Evolutionary conservation across 257 asterid genomes (phyloP).

Genomic region (Solanum acaule): DNA sequence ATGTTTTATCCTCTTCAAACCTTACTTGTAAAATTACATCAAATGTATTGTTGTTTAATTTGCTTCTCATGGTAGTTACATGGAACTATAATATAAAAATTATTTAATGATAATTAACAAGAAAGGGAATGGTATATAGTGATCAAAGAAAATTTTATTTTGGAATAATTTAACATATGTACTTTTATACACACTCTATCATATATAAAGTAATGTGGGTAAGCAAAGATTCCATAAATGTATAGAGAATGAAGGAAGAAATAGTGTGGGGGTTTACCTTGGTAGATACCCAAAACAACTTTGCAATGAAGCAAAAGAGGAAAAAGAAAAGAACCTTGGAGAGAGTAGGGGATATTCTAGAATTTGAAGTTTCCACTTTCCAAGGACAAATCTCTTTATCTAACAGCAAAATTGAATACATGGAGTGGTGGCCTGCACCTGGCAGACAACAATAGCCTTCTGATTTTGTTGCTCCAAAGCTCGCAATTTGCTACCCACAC

Average conservation of each 20-base stretch:
- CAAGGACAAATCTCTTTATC: background rate
- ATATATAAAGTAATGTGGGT: background rate
- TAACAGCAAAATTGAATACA: background rate
- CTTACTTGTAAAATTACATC: too few species aligned
- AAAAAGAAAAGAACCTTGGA: background rate
- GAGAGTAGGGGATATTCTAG: too few species aligned
- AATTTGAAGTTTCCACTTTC: background rate
- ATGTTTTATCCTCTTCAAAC: background rate
- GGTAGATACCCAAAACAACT: background rate
- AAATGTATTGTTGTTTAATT: too few species aligned
- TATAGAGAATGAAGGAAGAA: background rate
- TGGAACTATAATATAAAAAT: background rate
- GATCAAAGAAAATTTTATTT: background rate
- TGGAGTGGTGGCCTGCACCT: background rate
- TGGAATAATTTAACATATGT: background rate
- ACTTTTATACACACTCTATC: background rate
- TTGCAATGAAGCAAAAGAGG: background rate
- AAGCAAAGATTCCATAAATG: background rate
- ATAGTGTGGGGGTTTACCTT: background rate
- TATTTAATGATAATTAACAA: background rate
- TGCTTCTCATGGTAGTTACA: background rate
- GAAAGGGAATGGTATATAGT: background rate
- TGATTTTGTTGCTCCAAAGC: background rate
- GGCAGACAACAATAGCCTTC: background rate
- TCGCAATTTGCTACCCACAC: background rate